Base-by-base conservation (phyloP, 192 early-diverging fungal species). In the Polychytrium aggregatum region DNA sequence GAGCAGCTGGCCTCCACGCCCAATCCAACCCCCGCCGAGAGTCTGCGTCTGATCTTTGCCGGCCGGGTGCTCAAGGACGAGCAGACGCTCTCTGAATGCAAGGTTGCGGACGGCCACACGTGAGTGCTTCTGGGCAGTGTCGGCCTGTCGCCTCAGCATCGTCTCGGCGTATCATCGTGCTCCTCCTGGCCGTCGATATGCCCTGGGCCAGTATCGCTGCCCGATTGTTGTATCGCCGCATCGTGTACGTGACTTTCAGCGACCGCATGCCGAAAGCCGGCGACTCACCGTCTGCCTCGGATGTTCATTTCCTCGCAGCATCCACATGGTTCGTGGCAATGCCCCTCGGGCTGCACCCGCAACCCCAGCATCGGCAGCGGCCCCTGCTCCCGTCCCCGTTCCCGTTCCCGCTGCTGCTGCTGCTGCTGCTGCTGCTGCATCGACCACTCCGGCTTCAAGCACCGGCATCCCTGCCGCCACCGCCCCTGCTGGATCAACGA, bases 41-140 rank as follows among this genome's bases (percentile, higher is more conserved):
- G 71, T 31, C 92, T 89, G 62, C 74, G 92, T 17, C 75, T 98
- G 37, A 98, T 98, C 52, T 98, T 82, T 60, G 81, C 91, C 29
- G 95, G 95, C 9, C 71, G 81, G 33, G 90, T 98, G 37, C 78
- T 98, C 40, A 98, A 98, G 64, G 92, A 98, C 60, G 71, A 58
- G 11, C 90, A 94, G 29, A 79, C 63, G 1, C 62, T 98, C 20
- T 53, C 62, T 1, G 57, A 57, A 7, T 93, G 92, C 69, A 94
- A 94, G 64, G 67, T 98, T 22, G 65, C 66, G 0, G 86, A 92
- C 13, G 86, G 86, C 0, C 76, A 87, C 55, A 93, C 92, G 64
- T 74, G 45, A 56, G 56, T 54, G 0, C 26, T 55, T 1, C 20
- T 34, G 13, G 40, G 4, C 6, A 6, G 4, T 33, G n/a, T 46